Evolutionary conservation across 2,329 filamentous ascomycete species (phyloP), one percentile per base, ranked within the genome.

Genomic region (Trichoderma endophyticum): DNA sequence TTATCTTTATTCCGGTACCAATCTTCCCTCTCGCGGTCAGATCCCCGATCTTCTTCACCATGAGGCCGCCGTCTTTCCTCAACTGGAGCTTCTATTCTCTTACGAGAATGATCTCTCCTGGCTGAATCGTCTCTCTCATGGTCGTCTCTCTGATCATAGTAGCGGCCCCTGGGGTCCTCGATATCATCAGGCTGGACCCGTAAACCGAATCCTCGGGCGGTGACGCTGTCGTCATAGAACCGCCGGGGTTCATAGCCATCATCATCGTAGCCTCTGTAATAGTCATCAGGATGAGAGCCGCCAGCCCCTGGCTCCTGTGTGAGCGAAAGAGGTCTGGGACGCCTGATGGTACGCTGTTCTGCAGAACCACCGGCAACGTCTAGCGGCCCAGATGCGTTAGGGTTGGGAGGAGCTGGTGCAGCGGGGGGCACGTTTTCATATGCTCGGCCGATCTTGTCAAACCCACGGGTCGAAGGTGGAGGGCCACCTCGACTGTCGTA

Each of bases 401-500:
- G 76, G 28, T 83, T 80, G 4, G 82, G 81, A 6, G 82, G 78
- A 15, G 81, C 77, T 4, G 84, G 81, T n/a, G 80, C 83, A 30
- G 81, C 76, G 8, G 85, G 83, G 0, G 84, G 83, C 15, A 86
- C 80, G 6, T 32, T 59, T 18, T 59, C 78, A 9, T 88, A 88
- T 7, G 82, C 61, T 71, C 87, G 83, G 75, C 88, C 88, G 74
- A 93, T 88, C 80, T 89, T 92, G 76, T 93, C 92, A 74, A 94
- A 89, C 0, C 90, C 92, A 75, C 91, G 85, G 3, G 89, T 92
- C 6, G 90, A 88, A 5, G 91, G 91, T 11, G 92, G 92, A 2
- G 91, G 92, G 0, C 87, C 85, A 36, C 86, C 79, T 28, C 81
- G 77, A 56, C 75, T 78, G 15, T 86, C 84, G 72, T 84, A 82